Conservation (phyloP, 208 protist species). For the Zelonia costaricensis region DNA sequence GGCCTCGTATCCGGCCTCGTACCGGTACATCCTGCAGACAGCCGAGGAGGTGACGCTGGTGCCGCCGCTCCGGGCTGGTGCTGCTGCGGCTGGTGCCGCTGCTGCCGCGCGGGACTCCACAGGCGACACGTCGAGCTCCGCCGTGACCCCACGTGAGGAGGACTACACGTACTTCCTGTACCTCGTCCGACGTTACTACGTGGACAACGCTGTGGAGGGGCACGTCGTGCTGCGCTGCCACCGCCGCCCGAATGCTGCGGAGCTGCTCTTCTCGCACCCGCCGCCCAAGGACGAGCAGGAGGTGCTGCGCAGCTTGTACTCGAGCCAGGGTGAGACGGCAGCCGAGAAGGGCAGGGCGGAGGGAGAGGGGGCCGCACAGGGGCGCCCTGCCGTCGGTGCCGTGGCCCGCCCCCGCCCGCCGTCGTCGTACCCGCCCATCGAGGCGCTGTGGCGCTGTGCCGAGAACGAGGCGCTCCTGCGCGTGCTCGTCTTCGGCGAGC, state of each 20-base stretch:
- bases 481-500: slow-evolving; percentile 86
- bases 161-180: slow-evolving; percentile 78
- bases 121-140: not conserved
- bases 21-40: slow-evolving; percentile 69
- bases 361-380: not conserved
- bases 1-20: slow-evolving; percentile 61
- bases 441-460: slow-evolving; percentile 73
- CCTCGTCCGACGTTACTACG: slow-evolving; percentile 76
- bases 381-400: not conserved
- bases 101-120: not conserved
- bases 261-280: slow-evolving; percentile 78
- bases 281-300: slow-evolving; percentile 81
- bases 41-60: slow-evolving; percentile 46
- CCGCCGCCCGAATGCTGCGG: slow-evolving; percentile 49
- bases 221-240: slow-evolving; percentile 89
- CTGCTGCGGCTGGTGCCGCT: not conserved
- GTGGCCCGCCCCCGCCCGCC: slow-evolving; percentile 31
- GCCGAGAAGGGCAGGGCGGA: slow-evolving; percentile 1
- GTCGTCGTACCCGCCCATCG: slow-evolving; percentile 64
- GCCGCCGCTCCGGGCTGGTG: slow-evolving; percentile 8
- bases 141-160: slow-evolving; percentile 46
- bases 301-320: slow-evolving; percentile 33
- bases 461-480: slow-evolving; percentile 77
- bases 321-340: not conserved
- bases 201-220: slow-evolving; percentile 85